Evolutionary conservation across 352 stramenopile genomes (phyloP), one percentile per base, ranked within the genome.

Genomic region (Pythium folliculosum): DNA sequence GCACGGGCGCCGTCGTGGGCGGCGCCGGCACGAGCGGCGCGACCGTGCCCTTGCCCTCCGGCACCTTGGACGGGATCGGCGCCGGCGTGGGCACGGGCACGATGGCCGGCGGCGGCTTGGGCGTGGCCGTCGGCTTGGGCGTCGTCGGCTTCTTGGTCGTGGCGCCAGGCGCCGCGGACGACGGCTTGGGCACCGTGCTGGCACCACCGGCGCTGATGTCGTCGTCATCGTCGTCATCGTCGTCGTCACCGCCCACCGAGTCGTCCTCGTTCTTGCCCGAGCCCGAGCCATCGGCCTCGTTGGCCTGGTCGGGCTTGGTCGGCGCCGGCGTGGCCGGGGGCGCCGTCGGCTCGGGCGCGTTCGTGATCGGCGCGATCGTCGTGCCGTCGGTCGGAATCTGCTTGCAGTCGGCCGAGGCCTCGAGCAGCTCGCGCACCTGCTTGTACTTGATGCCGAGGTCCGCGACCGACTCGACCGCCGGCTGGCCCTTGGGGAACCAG

Each of bases 1-100:
- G 22, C 12, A 37, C 16, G 5, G 59, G 47, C 7, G 35, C 23
- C 23, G 59, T 50, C 25, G 59, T 8, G 17, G 59, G 32, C 35
- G 59, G 59, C n/a, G 59, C 59, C 25, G 59, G 59, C 59, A 65
- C 48, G 2, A 65, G 32, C n/a, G 59, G 59, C 21, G 48, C 59
- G 35, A 58, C 48, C 7, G 47, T 59, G 12, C 59, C 59, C 48
- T 65, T 65, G 50, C 49, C 49, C 19, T 25, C 21, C 4, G 60
- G 49, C 2, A 30, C 50, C 17, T 53, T 53, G 4, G 38, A 27
- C 37, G 60, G 60, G 17, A 58, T 35, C 27, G 62, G 62, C 17
- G 32, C 62, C 10, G 62, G 62, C 13, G 53, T 35, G 8, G 53
- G 62, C 27, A 56, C 48, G 1, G 59, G 51, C n/a, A 57, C 62